A percentile compares a stretch with the other conserved stretches of the same genome.
Conservation (phyloP, 192 early-diverging fungal genomes). For the Kickxella alabastrina region DNA sequence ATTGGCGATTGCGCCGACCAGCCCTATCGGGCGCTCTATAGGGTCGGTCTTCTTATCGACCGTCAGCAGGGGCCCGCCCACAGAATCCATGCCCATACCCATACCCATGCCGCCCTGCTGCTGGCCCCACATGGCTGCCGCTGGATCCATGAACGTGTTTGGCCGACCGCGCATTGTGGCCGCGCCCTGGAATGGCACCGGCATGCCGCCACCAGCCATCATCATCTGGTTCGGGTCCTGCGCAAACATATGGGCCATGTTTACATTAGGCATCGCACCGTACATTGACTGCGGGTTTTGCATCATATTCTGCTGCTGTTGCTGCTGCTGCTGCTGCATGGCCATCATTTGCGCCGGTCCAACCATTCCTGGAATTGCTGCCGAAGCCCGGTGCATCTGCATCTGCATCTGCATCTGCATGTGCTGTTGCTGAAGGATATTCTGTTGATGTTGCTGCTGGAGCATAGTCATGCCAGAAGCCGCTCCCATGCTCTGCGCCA, state of each 20-base stretch:
- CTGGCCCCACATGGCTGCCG: conserved; percentile 40
- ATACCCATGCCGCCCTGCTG: conserved; percentile 33
- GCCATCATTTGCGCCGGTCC: conserved; percentile 14
- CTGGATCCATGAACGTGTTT: conserved; percentile 40
- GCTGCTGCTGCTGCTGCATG: conserved; percentile 38
- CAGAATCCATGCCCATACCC: conserved; percentile 34
- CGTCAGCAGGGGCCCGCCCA: conserved; percentile 47
- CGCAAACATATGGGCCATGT: conserved; percentile 31
- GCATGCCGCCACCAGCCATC: conserved; percentile 28
- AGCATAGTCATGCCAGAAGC: conserved; percentile 8
- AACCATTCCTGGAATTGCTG: conserved; percentile 19
- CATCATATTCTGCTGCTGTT: conserved; percentile 32
- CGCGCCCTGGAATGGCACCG: conserved; percentile 34
- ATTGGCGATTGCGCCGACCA: conserved; percentile 54
- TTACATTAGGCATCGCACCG: conserved; percentile 8
- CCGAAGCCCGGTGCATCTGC: conserved; percentile 40
- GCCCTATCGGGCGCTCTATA: conserved; percentile 43
- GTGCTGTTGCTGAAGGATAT: neutral
- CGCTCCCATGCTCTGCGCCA: conserved; percentile 17
- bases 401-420: conserved; percentile 12
- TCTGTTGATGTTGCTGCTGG: conserved; percentile 21
- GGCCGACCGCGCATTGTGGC: conserved; percentile 28
- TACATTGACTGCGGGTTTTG: conserved; percentile 41
- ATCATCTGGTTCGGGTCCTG: conserved; percentile 39
- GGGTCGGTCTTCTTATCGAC: conserved; percentile 51